Conservation (phyloP, 73 alveolate genomes). For the Blepharisma japonicum region DNA sequence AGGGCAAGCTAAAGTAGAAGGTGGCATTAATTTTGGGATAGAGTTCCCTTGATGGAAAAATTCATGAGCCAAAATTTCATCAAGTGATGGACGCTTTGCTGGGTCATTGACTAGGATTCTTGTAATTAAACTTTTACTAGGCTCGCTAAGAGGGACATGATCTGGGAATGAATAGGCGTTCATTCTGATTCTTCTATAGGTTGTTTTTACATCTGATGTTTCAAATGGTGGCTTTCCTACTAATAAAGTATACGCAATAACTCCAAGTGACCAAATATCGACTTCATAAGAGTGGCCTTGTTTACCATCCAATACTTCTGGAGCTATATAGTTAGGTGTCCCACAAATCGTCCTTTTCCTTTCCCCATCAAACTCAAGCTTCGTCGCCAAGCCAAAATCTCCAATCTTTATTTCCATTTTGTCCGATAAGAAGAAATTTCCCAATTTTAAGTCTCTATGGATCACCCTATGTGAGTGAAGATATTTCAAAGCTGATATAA, state of each 20-base stretch:
- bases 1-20: constrained; percentile 89
- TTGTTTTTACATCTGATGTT: constrained; percentile 73
- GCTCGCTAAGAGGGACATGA: constrained; percentile 34
- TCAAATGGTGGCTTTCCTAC: constrained; percentile 89
- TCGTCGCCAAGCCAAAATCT: constrained; percentile 80
- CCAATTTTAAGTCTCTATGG: constrained; percentile 78
- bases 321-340: constrained; percentile 84
- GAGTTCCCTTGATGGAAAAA: constrained; percentile 20
- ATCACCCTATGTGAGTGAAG: constrained; percentile 55
- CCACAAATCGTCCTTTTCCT: constrained; percentile 84
- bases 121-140: not conserved
- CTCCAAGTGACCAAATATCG: constrained; percentile 90
- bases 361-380: constrained; percentile 71
- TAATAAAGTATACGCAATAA: constrained; percentile 69
- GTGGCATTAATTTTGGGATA: constrained; percentile 84
- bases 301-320: constrained; percentile 74
- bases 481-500: constrained; percentile 54
- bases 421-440: constrained; percentile 71
- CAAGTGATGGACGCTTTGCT: not conserved
- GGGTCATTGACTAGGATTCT: not conserved
- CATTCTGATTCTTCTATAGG: constrained; percentile 65
- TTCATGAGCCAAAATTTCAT: constrained; percentile 18
- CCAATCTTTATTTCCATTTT: constrained; percentile 80
- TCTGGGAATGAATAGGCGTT: constrained; percentile 73
- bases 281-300: constrained; percentile 84